Evolutionary conservation across 2,329 filamentous ascomycete genomes (phyloP).

Genomic region (Neonectria sp.): DNA sequence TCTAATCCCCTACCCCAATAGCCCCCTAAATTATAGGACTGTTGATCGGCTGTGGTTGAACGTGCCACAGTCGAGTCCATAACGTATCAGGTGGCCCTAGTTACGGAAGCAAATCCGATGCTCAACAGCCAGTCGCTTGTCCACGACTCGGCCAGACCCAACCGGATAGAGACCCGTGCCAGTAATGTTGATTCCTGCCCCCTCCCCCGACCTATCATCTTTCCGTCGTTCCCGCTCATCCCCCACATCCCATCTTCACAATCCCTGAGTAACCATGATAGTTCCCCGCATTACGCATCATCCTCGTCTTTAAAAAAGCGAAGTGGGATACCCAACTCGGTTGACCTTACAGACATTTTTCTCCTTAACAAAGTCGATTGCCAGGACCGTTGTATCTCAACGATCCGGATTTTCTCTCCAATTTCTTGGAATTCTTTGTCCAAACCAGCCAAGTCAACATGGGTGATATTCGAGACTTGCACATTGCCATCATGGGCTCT

Average conservation of each 20-base stretch:
- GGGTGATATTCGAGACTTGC: conserved; percentile 38
- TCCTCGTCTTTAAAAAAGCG: background rate
- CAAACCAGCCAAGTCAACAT: conserved; percentile 23
- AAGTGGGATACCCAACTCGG: background rate
- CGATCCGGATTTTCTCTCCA: background rate
- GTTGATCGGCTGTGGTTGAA: too few species aligned
- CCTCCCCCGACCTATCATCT: background rate
- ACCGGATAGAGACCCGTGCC: background rate
- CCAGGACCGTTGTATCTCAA: too few species aligned
- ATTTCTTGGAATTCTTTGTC: background rate
- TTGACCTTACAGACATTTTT: background rate
- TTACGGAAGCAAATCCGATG: too few species aligned
- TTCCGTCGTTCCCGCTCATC: background rate
- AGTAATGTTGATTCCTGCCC: background rate
- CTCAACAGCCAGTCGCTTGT: background rate
- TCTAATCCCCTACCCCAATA: too few species aligned
- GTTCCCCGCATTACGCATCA: conserved; percentile 16
- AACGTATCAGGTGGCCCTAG: conserved; percentile 3
- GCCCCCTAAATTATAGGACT: too few species aligned
- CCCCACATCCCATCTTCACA: conserved; percentile 23
- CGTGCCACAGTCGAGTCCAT: background rate
- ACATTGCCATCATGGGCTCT: conserved; percentile 45
- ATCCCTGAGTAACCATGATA: background rate
- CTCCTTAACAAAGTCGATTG: background rate
- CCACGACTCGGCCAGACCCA: background rate